Base-by-base conservation (phyloP, 768 basidiomycete species). In the Leucosporidium creatinivorum region DNA sequence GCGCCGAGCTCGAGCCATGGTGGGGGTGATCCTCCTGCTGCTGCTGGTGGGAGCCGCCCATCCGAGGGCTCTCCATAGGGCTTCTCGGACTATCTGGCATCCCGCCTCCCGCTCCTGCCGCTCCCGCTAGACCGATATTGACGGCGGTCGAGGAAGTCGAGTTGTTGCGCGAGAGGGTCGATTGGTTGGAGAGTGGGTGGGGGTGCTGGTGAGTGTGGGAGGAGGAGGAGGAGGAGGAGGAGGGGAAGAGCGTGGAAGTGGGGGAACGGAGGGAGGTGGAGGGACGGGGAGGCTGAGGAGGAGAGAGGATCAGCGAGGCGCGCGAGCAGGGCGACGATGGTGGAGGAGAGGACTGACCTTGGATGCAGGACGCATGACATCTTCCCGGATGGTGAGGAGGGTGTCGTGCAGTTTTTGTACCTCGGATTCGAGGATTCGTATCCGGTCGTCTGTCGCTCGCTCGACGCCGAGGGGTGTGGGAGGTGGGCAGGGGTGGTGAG, bases 401-500 rank as follows among this genome's bases (percentile, higher is more conserved):
- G 82, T 83, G 28, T 83, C 83, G 59, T 84, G 85, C 52, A 94
- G 77, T 57, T 83, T 83, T 65, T 82, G 83, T 74, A 93, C 91
- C 65, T 93, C 89, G 49, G 88, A 84, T 78, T 94, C 91, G 23
- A 93, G 80, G 26, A 76, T 76, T 5, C 82, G 82, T 62, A 92
- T 81, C 52, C 89, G 85, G 69, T 86, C 83, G 50, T 82, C 91
- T 93, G 74, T 18, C n/a, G n/a, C 12, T 36, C 33, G 33, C 12
- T 44, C 15, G 39, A n/a, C 39, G 39, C 39, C 39, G 39, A 44
- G 33, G 33, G 33, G 4, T 33, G 4, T 10, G 33, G 33, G 33
- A 33, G 39, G 13, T 44, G 39, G 39, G 39, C 15, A 2, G 33
- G 33, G 33, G 33, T 33, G 33, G 33, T 4, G 33, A 33, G 33